Percentiles rank a stretch among this genome's conserved stretches.
phyloP scores from a whole-genome alignment of 2,329 filamentous ascomycete genomes.

The Colletotrichum scovillei region DNA sequence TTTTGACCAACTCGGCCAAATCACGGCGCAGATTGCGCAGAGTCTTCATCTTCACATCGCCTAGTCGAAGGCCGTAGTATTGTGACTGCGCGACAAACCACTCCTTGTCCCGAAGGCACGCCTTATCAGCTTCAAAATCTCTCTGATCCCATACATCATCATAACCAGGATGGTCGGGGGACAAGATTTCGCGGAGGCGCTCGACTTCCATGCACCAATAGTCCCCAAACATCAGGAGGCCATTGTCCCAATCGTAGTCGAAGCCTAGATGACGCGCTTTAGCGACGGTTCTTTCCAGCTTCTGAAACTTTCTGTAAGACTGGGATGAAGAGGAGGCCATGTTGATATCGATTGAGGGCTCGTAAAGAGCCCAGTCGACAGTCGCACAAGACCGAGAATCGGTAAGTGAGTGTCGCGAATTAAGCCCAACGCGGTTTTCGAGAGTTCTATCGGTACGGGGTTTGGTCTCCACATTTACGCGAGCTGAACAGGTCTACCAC shows the following conservation, averaged over 20 bases:
- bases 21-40: neutral
- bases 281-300: neutral
- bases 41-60: constrained; percentile 7
- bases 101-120: neutral
- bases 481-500: neutral
- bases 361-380: neutral
- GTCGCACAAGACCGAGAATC: neutral
- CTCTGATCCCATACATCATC: no score
- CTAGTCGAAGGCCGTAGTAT: neutral
- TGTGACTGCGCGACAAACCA: neutral
- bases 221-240: neutral
- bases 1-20: neutral
- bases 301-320: neutral
- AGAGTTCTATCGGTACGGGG: neutral
- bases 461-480: neutral
- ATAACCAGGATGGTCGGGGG: neutral
- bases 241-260: neutral
- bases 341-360: neutral
- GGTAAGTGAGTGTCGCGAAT: neutral
- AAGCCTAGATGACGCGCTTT: neutral
- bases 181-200: neutral
- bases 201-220: neutral
- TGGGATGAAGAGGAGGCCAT: neutral
- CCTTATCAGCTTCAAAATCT: no score
- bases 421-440: neutral